phyloP scores from a whole-genome alignment of 345 rosid genomes.

The Salix exigua region DNA sequence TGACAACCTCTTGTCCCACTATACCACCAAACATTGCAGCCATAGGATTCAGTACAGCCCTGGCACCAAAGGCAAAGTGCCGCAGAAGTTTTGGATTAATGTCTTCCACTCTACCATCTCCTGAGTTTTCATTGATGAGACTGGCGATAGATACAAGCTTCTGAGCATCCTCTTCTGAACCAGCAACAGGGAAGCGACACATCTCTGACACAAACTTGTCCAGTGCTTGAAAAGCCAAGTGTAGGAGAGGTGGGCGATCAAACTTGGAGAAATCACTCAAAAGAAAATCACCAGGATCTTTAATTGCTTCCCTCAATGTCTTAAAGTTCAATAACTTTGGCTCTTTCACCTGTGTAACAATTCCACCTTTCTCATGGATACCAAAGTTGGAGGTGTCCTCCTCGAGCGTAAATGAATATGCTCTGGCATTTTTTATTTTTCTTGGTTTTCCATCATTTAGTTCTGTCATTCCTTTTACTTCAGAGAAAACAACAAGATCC shows the following conservation, averaged over 20 bases:
- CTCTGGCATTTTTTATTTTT: slow-evolving; percentile 75
- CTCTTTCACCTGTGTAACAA: slow-evolving; percentile 91
- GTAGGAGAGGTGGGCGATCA: slow-evolving; percentile 84
- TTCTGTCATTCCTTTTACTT: slow-evolving; percentile 90
- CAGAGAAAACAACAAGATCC: slow-evolving; percentile 90
- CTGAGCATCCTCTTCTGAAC: slow-evolving; percentile 88
- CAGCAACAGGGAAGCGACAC: slow-evolving; percentile 80
- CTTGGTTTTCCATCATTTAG: slow-evolving; percentile 95
- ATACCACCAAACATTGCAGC: slow-evolving; percentile 99
- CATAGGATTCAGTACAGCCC: slow-evolving; percentile 97
- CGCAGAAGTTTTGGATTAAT: slow-evolving; percentile 69
- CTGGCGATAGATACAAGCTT: slow-evolving; percentile 61
- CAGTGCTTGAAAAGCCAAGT: slow-evolving; percentile 91
- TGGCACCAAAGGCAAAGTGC: slow-evolving; percentile 89
- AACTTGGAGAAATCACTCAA: slow-evolving; percentile 92
- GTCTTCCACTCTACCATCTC: slow-evolving; percentile 71
- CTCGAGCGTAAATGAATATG: slow-evolving; percentile 83
- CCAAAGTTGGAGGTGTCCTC: slow-evolving; percentile 73
- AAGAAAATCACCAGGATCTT: slow-evolving; percentile 93
- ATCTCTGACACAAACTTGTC: slow-evolving; percentile 64
- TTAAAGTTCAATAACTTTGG: slow-evolving; percentile 84
- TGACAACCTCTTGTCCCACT: slow-evolving; percentile 96
- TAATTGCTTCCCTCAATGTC: slow-evolving; percentile 82
- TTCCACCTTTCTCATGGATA: slow-evolving; percentile 80
- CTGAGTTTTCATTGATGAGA: slow-evolving; percentile 58